Conservation (phyloP, 2,329 filamentous ascomycete species). For the Madurella fahalii region DNA sequence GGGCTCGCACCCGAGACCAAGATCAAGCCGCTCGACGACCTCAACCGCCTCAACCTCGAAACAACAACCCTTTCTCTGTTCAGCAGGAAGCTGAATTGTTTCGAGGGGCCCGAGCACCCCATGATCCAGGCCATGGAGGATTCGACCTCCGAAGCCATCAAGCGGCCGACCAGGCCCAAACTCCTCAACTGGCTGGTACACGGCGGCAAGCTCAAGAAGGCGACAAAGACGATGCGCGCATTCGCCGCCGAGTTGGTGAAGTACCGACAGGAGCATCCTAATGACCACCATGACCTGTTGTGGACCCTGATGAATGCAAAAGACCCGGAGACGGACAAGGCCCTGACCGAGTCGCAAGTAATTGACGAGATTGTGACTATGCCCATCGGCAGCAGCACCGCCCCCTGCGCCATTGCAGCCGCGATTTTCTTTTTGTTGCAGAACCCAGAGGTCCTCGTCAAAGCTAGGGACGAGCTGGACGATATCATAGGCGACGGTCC, state of each 20-base stretch:
- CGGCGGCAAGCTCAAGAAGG: conserved; percentile 48
- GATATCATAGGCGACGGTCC: conserved; percentile 44
- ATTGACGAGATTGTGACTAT: conserved; percentile 67
- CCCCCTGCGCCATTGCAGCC: conserved; percentile 42
- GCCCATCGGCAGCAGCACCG: conserved; percentile 54
- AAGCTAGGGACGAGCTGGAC: conserved; percentile 52
- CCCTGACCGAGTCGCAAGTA: conserved; percentile 55
- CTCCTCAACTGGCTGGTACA: conserved; percentile 51
- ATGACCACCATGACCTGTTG: conserved; percentile 57
- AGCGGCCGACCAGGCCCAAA: conserved; percentile 48
- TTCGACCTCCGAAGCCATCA: conserved; percentile 52
- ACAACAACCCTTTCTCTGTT: conserved; percentile 47
- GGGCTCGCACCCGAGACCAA: conserved; percentile 34
- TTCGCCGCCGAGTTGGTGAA: conserved; percentile 55
- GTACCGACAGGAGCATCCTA: conserved; percentile 50
- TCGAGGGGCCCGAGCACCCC: conserved; percentile 44
- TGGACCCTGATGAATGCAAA: conserved; percentile 54
- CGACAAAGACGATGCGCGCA: conserved; percentile 50
- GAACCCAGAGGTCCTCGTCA: conserved; percentile 45
- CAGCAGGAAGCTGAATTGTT: conserved; percentile 45
- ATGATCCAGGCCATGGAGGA: conserved; percentile 52
- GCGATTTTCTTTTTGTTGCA: conserved; percentile 49
- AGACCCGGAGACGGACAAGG: conserved; percentile 58
- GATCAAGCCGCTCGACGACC: conserved; percentile 44
- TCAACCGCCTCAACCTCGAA: conserved; percentile 53